These are phyloP conservation scores for Westerdykella aurantiaca DNA, from an alignment of 2,329 filamentous ascomycete genomes.

Conservation along the genomic window DNA sequence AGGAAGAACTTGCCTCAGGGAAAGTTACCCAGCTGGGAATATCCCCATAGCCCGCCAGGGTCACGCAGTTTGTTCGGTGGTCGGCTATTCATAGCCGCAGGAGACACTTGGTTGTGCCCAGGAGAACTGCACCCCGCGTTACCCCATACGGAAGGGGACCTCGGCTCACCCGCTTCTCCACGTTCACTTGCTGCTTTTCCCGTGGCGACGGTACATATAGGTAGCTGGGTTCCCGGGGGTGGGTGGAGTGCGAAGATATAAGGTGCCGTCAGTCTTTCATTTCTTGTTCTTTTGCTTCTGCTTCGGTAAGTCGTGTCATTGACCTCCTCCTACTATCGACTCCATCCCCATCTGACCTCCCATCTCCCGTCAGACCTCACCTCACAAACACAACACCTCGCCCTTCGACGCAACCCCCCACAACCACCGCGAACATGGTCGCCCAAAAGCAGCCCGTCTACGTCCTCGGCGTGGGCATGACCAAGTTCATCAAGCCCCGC, in stretches of 20 bases:
- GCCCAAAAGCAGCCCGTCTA: constrained; percentile 58
- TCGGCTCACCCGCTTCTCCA: constrained; percentile 18
- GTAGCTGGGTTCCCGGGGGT: constrained; percentile 4
- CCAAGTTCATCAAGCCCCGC: constrained; percentile 96
- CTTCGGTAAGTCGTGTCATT: background rate
- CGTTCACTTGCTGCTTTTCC: constrained; percentile 1
- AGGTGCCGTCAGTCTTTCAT: constrained; percentile 1
- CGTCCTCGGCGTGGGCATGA: constrained; percentile 96
- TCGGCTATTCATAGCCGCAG: too few species aligned
- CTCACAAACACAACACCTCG: too few species aligned
- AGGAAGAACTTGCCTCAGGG: too few species aligned
- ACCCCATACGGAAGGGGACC: constrained; percentile 9
- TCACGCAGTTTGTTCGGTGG: too few species aligned
- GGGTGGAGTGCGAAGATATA: constrained; percentile 14
- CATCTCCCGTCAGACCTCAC: background rate
- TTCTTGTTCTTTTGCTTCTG: background rate
- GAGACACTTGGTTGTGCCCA: too few species aligned
- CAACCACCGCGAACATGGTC: constrained; percentile 41
- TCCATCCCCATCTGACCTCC: background rate
- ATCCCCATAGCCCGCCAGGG: too few species aligned
- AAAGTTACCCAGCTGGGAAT: too few species aligned
- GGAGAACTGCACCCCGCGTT: too few species aligned
- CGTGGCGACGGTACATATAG: too few species aligned
- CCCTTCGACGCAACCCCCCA: background rate
- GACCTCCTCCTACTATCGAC: too few species aligned